Percentiles rank a stretch among this genome's conserved stretches.
Evolutionary conservation across 495 filamentous ascomycete genomes (phyloP).

Genomic region (Darksidea phi): DNA sequence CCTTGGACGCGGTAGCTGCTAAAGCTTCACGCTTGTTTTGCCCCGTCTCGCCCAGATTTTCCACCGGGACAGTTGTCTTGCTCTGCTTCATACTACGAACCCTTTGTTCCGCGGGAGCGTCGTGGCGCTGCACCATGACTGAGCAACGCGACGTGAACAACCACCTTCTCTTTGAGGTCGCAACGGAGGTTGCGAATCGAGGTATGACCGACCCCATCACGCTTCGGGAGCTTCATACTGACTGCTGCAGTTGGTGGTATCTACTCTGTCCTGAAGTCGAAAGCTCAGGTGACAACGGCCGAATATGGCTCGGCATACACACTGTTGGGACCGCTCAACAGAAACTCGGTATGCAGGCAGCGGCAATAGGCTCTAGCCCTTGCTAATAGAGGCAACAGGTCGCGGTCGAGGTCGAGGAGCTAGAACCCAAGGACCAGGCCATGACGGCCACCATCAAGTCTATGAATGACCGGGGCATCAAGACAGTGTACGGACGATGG

Average conservation of each 20-base stretch:
- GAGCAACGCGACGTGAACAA: constrained; percentile 68
- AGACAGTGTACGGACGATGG: constrained; percentile 92
- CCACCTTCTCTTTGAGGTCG: constrained; percentile 88
- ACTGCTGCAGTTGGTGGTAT: constrained; percentile 78
- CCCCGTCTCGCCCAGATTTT: constrained; percentile 3
- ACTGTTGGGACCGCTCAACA: constrained; percentile 90
- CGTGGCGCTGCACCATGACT: constrained; percentile 36
- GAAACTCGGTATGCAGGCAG: constrained; percentile 65
- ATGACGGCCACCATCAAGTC: constrained; percentile 78
- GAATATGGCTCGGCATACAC: constrained; percentile 98
- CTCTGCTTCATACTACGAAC: background rate
- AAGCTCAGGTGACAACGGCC: constrained; percentile 93
- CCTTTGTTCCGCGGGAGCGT: background rate
- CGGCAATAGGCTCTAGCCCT: background rate
- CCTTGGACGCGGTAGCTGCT: background rate
- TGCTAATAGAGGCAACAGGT: constrained; percentile 49
- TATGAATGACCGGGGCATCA: constrained; percentile 89
- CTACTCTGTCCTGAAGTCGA: constrained; percentile 98
- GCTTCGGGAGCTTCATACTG: background rate
- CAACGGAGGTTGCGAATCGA: constrained; percentile 95
- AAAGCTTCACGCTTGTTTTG: constrained; percentile 10
- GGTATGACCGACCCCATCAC: constrained; percentile 51
- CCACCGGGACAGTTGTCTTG: background rate
- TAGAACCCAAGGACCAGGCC: constrained; percentile 77
- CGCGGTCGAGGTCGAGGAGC: constrained; percentile 90